Evolutionary conservation across 768 basidiomycete species (phyloP).

Genomic region (Suillus luteus): DNA sequence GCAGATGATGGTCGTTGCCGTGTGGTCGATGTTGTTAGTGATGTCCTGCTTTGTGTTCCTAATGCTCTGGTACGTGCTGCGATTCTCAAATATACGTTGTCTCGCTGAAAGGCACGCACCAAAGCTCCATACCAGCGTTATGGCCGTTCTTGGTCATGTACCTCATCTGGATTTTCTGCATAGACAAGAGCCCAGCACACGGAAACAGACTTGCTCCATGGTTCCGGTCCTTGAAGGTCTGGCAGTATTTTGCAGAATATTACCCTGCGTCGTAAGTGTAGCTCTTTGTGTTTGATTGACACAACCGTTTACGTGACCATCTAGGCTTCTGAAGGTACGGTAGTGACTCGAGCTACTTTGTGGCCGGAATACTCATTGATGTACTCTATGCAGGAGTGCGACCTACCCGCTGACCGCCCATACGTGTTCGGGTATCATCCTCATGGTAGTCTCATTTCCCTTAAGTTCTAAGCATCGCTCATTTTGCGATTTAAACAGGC

Average conservation of each 20-base stretch:
- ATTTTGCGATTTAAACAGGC: constrained; percentile 45
- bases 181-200: constrained; percentile 75
- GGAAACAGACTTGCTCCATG: constrained; percentile 73
- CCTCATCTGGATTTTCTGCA: constrained; percentile 70
- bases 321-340: constrained; percentile 55
- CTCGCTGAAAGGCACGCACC: constrained; percentile 6
- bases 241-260: constrained; percentile 91
- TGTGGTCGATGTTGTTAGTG: constrained; percentile 84
- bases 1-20: constrained; percentile 86
- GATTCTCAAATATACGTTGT: background rate
- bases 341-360: background rate
- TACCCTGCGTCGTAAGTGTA: constrained; percentile 88
- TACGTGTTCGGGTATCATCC: constrained; percentile 99
- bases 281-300: background rate
- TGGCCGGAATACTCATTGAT: constrained; percentile 3
- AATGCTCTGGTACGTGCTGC: constrained; percentile 67
- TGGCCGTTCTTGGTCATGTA: constrained; percentile 87
- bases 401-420: constrained; percentile 86
- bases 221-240: constrained; percentile 70
- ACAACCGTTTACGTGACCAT: background rate
- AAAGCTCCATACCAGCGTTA: constrained; percentile 81
- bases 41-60: constrained; percentile 69
- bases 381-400: constrained; percentile 57
- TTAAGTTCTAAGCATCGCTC: constrained; percentile 7
- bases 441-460: constrained; percentile 54